Evolutionary conservation across 768 basidiomycete genomes (phyloP).

Genomic region (Termitomyces sp.): DNA sequence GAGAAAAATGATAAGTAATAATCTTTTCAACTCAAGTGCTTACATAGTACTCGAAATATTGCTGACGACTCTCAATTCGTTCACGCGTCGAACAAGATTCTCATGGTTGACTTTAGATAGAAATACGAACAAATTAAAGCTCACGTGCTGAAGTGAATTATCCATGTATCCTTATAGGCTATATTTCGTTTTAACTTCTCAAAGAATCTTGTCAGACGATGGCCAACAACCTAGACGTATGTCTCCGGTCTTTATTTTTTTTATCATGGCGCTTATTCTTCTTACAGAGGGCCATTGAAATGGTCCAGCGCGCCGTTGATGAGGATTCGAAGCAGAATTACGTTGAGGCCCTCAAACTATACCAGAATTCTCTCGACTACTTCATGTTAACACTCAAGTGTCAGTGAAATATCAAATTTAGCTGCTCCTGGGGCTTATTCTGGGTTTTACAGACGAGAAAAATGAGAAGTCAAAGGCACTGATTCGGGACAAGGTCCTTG

Average conservation of each 20-base stretch:
- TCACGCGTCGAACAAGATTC: too few relatives aligned
- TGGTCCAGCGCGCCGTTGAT: slow-evolving; percentile 90
- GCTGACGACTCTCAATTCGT: too few relatives aligned
- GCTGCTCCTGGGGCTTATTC: background rate
- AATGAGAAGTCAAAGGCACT: slow-evolving; percentile 87
- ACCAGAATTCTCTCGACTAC: slow-evolving; percentile 94
- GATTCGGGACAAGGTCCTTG: slow-evolving; percentile 83
- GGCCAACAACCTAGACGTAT: slow-evolving; percentile 45
- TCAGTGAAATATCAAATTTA: slow-evolving; percentile 27
- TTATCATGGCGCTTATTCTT: background rate
- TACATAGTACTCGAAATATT: too few relatives aligned
- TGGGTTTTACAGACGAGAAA: slow-evolving; percentile 65
- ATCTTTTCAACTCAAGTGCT: too few relatives aligned
- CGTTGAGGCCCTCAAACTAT: slow-evolving; percentile 88
- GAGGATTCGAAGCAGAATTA: slow-evolving; percentile 93
- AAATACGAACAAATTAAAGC: background rate
- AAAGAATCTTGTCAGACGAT: slow-evolving; percentile 17
- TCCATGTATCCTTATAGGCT: too few relatives aligned
- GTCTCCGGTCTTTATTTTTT: slow-evolving; percentile 12
- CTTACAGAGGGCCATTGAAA: slow-evolving; percentile 65
- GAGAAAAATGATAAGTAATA: too few relatives aligned
- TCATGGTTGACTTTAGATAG: background rate
- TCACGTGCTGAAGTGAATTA: background rate
- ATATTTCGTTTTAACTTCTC: background rate
- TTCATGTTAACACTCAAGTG: slow-evolving; percentile 98